Percentiles rank a stretch among this genome's conserved stretches.
Evolutionary conservation across 2,329 filamentous ascomycete genomes (phyloP).

Genomic region (Penicillium sp.): DNA sequence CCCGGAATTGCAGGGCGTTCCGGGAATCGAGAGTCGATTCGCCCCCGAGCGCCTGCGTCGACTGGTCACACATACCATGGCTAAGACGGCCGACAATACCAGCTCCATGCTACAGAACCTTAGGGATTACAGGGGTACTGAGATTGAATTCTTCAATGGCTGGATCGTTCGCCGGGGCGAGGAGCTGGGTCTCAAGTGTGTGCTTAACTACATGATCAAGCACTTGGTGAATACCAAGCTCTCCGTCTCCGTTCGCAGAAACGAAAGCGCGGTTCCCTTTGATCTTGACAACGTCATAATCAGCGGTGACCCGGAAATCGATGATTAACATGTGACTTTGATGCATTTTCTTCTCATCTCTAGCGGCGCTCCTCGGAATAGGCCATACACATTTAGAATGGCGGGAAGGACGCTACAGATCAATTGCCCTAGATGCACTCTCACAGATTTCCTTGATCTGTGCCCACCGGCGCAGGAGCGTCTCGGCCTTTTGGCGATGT

Average conservation of each 20-base stretch:
- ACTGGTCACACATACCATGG: slow-evolving; percentile 52
- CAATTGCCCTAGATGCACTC: slow-evolving; percentile 22
- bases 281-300: slow-evolving; percentile 11
- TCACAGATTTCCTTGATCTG: slow-evolving; percentile 37
- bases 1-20: slow-evolving; percentile 64
- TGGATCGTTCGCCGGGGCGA: slow-evolving; percentile 73
- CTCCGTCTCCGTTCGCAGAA: slow-evolving; percentile 37
- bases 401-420: slow-evolving; percentile 8
- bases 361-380: not conserved
- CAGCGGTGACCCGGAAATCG: slow-evolving; percentile 1
- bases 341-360: not conserved
- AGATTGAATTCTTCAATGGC: slow-evolving; percentile 81
- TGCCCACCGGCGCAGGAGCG: slow-evolving; percentile 35
- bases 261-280: slow-evolving; percentile 33
- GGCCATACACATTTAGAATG: not conserved
- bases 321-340: not conserved
- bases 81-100: slow-evolving; percentile 52
- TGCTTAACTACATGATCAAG: slow-evolving; percentile 67
- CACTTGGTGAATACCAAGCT: slow-evolving; percentile 68
- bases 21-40: slow-evolving; percentile 57
- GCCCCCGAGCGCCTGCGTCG: slow-evolving; percentile 58
- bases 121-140: slow-evolving; percentile 56
- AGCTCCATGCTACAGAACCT: slow-evolving; percentile 67
- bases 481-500: slow-evolving; percentile 23
- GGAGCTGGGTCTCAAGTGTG: slow-evolving; percentile 65